Conservation (phyloP, 805 yeast species). For the Groenewaldozyma tartarivorans region DNA sequence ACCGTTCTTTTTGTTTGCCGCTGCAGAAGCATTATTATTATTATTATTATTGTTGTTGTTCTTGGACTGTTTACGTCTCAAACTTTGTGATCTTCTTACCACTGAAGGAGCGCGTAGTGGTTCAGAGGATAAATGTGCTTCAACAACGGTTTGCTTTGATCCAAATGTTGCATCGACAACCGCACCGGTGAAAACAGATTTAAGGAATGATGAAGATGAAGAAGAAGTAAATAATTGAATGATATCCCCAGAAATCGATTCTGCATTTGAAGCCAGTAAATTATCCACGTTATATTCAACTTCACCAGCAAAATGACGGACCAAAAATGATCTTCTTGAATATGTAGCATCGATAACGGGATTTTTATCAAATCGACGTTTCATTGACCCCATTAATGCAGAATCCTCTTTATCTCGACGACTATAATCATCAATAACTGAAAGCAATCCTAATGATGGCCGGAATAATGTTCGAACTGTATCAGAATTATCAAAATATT, state of each 20-base stretch:
- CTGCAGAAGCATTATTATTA: slow-evolving; percentile 12
- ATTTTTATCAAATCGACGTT: slow-evolving; percentile 26
- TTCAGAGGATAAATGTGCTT: slow-evolving; percentile 32
- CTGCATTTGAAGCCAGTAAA: slow-evolving; percentile 44
- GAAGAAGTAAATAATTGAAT: slow-evolving; percentile 30
- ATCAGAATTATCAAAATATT: slow-evolving; percentile 47
- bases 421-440: slow-evolving; percentile 31
- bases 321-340: slow-evolving; percentile 37
- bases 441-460: slow-evolving; percentile 28
- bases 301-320: slow-evolving; percentile 50
- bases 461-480: slow-evolving; percentile 45
- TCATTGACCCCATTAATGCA: slow-evolving; percentile 24
- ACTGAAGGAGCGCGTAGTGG: slow-evolving; percentile 33
- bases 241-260: slow-evolving; percentile 37
- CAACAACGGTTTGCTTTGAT: slow-evolving; percentile 26
- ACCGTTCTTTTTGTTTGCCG: slow-evolving; percentile 7
- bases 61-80: background rate
- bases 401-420: slow-evolving; percentile 26
- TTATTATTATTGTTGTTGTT: slow-evolving; percentile 1
- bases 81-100: slow-evolving; percentile 15
- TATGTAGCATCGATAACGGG: slow-evolving; percentile 19
- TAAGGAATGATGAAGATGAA: slow-evolving; percentile 29
- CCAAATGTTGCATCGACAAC: slow-evolving; percentile 29
- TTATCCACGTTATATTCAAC: slow-evolving; percentile 45
- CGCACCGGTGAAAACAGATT: slow-evolving; percentile 27